Conservation (phyloP, 2,329 filamentous ascomycete genomes). For the Arthrobotrys pseudoclavata region DNA sequence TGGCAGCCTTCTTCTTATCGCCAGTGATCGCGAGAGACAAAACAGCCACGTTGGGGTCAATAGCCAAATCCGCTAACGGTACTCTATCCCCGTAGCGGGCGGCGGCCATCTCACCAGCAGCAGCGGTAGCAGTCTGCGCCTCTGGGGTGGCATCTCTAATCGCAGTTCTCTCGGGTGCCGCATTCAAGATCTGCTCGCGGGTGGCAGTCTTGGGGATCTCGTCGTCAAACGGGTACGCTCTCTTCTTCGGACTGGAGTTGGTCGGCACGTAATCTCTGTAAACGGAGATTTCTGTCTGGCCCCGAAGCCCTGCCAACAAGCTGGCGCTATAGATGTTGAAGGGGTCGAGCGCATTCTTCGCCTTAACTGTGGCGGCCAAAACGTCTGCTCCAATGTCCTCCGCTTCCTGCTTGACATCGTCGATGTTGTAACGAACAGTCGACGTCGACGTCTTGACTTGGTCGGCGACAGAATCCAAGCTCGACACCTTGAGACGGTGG, state of each 20-base stretch:
- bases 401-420: slow-evolving; percentile 50
- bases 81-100: slow-evolving; percentile 49
- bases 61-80: slow-evolving; percentile 29
- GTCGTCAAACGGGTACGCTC: slow-evolving; percentile 83
- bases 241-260: slow-evolving; percentile 86
- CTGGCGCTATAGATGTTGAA: slow-evolving; percentile 69
- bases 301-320: slow-evolving; percentile 79
- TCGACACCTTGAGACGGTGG: slow-evolving; percentile 70
- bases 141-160: slow-evolving; percentile 29
- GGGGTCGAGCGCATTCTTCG: slow-evolving; percentile 73
- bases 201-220: slow-evolving; percentile 79
- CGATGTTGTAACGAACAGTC: slow-evolving; percentile 46
- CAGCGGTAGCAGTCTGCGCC: not conserved
- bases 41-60: slow-evolving; percentile 44
- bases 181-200: slow-evolving; percentile 65
- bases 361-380: slow-evolving; percentile 71
- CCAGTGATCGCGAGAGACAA: slow-evolving; percentile 15
- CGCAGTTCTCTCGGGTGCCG: slow-evolving; percentile 10
- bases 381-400: slow-evolving; percentile 69
- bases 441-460: slow-evolving; percentile 40
- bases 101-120: not conserved
- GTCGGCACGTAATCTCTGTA: slow-evolving; percentile 87
- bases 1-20: slow-evolving; percentile 32
- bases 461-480: slow-evolving; percentile 50
- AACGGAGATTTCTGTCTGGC: slow-evolving; percentile 74